These are phyloP conservation scores for Neurospora sp. DNA, from an alignment of 2,329 filamentous ascomycete species.

Conservation along the genomic window DNA sequence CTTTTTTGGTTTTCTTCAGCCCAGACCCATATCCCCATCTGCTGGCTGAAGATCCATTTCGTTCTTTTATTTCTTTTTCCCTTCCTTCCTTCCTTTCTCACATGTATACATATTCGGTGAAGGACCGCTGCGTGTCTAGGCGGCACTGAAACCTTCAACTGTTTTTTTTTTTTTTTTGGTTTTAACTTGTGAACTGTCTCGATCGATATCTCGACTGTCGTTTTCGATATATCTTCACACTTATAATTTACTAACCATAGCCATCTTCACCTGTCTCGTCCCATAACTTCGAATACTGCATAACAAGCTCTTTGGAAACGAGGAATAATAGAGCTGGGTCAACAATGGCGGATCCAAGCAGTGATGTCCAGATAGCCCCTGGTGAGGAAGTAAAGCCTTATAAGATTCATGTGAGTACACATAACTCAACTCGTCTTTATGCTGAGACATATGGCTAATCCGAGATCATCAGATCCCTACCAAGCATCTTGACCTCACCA, in stretches of 20 bases:
- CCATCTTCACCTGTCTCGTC: background rate
- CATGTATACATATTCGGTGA: background rate
- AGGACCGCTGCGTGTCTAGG: background rate
- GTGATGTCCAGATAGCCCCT: slow-evolving; percentile 21
- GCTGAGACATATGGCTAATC: background rate
- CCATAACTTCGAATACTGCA: background rate
- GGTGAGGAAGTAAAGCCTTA: slow-evolving; percentile 42
- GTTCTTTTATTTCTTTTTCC: background rate
- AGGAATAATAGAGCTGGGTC: background rate
- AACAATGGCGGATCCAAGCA: slow-evolving; percentile 18
- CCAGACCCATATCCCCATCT: background rate
- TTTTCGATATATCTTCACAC: background rate
- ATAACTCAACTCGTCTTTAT: background rate
- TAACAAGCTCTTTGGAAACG: background rate
- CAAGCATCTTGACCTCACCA: slow-evolving; percentile 57
- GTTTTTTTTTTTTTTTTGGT: background rate
- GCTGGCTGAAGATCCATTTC: background rate
- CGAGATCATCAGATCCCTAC: slow-evolving; percentile 44
- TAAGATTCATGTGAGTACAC: slow-evolving; percentile 42
- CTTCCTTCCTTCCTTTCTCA: background rate
- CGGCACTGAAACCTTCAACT: background rate
- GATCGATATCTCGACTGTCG: background rate
- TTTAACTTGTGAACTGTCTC: background rate
- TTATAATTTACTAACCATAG: background rate
- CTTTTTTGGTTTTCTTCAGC: background rate